Evolutionary conservation across 139 green algal species (phyloP), one percentile per base, ranked within the genome.

Genomic region (Chlorella sp.): DNA sequence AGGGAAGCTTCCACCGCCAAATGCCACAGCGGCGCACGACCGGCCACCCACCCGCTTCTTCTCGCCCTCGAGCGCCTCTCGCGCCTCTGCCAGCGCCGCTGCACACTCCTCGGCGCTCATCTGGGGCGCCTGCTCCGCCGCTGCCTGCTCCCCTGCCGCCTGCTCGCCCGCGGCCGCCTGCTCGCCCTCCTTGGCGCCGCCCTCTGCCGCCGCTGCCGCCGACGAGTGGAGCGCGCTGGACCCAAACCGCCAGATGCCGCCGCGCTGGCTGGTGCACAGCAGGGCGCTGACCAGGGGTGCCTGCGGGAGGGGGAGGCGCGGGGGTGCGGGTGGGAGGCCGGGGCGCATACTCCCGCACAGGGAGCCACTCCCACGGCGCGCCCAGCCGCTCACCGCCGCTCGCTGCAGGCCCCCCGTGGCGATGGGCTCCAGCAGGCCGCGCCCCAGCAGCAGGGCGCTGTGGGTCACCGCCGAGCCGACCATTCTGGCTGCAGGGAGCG

Each of bases 21-120:
- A 55, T 41, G 23, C 23, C 11, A 36, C 70, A 55, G 23, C 70
- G 16, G 28, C 26, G 63, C 63, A 32, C 63, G 63, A 70, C 63
- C 63, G 28, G 28, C 38, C 34, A 67, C 75, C 51, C 78, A 88
- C 84, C 75, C 82, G 73, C 57, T 88, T 88, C 32, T 80, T 39
- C 32, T 88, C 83, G 23, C 23, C 67, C 23, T 88, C 87, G 7
- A 81, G 63, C 26, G 69, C 80, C 44, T 80, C 44, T 4, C 57
- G 32, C 4, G 86, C 73, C 20, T 81, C 44, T 51, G 57, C 5
- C 23, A 85, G 78, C 15, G 71, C 82, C 69, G 88, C 38, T 39
- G 32, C 51, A 21, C 51, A 60, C 51, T 60, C 51, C 11, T 60
- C 51, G 51, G 51, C 51, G 44, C 72, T 81, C n/a, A 13, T 82